Conservation (phyloP, 306 rosid genomes). For the Pachyrhizus erosus region DNA sequence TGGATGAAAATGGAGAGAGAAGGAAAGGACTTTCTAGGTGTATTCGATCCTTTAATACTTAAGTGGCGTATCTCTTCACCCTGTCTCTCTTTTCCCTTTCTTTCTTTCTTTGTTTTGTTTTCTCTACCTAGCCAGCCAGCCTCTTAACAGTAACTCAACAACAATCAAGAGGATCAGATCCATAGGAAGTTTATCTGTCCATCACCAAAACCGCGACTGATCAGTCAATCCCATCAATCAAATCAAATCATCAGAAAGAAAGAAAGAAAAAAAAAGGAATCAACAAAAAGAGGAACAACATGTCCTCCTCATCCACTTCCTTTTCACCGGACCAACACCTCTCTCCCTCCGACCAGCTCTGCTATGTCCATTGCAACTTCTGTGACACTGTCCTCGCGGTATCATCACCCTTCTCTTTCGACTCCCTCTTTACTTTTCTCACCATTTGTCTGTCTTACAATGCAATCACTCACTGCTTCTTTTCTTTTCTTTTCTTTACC, state of each 20-base stretch:
- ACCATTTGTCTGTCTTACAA: background rate
- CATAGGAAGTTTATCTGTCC: slow-evolving; percentile 58
- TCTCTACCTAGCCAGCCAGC: background rate
- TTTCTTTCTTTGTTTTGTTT: background rate
- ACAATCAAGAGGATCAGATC: slow-evolving; percentile 59
- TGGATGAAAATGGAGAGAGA: background rate
- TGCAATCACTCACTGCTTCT: background rate
- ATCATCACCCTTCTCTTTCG: background rate
- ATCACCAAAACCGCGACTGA: slow-evolving; percentile 56
- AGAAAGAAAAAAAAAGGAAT: slow-evolving; percentile 36
- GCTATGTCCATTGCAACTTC: slow-evolving; percentile 95
- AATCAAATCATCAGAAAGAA: slow-evolving; percentile 49
- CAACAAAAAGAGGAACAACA: slow-evolving; percentile 47
- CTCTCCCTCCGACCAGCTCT: slow-evolving; percentile 92
- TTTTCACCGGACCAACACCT: slow-evolving; percentile 80
- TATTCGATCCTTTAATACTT: slow-evolving; percentile 33
- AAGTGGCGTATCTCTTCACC: slow-evolving; percentile 27
- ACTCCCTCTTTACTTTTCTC: background rate
- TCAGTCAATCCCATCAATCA: slow-evolving; percentile 94
- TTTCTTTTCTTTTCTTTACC: background rate
- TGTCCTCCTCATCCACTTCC: slow-evolving; percentile 78
- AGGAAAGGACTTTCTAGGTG: slow-evolving; percentile 8
- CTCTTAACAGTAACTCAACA: slow-evolving; percentile 42
- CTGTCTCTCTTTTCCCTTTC: background rate
- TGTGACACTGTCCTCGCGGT: slow-evolving; percentile 98